A percentile compares a stretch with the other conserved stretches of the same genome.
Conservation (phyloP, 2,329 filamentous ascomycete genomes). For the Cryphonectria naterciae region DNA sequence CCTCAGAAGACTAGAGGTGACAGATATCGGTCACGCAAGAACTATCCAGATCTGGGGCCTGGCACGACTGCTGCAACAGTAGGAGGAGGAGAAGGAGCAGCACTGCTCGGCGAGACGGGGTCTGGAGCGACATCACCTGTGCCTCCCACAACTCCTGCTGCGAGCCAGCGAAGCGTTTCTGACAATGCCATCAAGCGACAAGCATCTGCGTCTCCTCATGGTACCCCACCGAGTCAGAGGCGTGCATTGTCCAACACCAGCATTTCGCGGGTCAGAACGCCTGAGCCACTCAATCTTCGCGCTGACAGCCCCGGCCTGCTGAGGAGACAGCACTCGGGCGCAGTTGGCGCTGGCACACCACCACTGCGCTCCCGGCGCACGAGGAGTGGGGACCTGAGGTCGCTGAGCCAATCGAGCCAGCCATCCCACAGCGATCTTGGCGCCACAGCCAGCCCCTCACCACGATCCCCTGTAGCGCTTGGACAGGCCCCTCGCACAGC, state of each 20-base stretch:
- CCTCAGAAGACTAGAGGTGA: slow-evolving; percentile 46
- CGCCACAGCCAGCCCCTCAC: slow-evolving; percentile 36
- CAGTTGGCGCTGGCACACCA: slow-evolving; percentile 57
- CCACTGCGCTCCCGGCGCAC: slow-evolving; percentile 71
- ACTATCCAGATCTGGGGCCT: slow-evolving; percentile 38
- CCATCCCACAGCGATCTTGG: slow-evolving; percentile 25
- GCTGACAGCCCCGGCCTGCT: slow-evolving; percentile 65
- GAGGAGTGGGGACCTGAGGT: slow-evolving; percentile 75
- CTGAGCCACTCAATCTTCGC: slow-evolving; percentile 58
- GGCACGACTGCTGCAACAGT: slow-evolving; percentile 32
- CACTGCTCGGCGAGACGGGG: slow-evolving; percentile 33
- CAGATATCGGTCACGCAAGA: slow-evolving; percentile 33
- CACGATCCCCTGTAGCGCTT: neutral
- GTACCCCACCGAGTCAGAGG: slow-evolving; percentile 36
- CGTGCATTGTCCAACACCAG: slow-evolving; percentile 59
- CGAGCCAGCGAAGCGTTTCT: slow-evolving; percentile 44
- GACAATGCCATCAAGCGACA: slow-evolving; percentile 38
- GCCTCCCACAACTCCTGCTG: slow-evolving; percentile 27
- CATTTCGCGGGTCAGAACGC: slow-evolving; percentile 55
- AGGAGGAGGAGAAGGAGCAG: slow-evolving; percentile 42
- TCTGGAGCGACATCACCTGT: slow-evolving; percentile 41
- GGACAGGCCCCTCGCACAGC: slow-evolving; percentile 16
- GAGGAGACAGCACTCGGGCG: slow-evolving; percentile 44
- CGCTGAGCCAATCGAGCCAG: slow-evolving; percentile 61
- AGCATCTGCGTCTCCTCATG: slow-evolving; percentile 32